phyloP scores from a whole-genome alignment of 1,284 basidiomycete species.

The Trametes hirsuta region DNA sequence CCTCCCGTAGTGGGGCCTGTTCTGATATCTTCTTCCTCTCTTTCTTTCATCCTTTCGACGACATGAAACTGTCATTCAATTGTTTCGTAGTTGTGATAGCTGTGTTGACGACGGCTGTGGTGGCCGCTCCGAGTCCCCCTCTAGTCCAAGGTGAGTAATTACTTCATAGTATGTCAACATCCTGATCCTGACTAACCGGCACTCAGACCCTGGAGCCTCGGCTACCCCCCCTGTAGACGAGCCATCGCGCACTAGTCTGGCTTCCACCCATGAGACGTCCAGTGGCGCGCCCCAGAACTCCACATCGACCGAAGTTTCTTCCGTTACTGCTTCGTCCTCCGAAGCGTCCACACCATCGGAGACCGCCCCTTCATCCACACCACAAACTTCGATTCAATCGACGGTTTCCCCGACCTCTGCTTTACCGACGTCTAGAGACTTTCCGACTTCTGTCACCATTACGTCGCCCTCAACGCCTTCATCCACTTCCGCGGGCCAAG shows the following conservation, averaged over 20 bases:
- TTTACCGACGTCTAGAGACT: too few relatives aligned
- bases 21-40: background rate
- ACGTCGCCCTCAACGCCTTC: background rate
- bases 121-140: slow-evolving; percentile 5
- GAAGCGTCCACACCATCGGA: background rate
- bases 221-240: too few relatives aligned
- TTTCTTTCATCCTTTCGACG: background rate
- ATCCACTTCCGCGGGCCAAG: background rate
- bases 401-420: too few relatives aligned
- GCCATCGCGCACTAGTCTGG: too few relatives aligned
- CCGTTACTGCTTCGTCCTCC: background rate
- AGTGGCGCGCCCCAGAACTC: background rate
- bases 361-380: too few relatives aligned
- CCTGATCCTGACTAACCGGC: background rate
- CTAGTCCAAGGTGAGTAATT: slow-evolving; percentile 10
- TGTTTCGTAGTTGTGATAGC: slow-evolving; percentile 2
- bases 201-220: background rate
- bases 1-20: slow-evolving; percentile 1
- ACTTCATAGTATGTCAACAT: background rate
- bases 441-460: background rate
- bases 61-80: slow-evolving; percentile 17
- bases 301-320: background rate
- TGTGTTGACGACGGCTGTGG: background rate
- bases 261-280: too few relatives aligned
- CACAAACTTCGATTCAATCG: too few relatives aligned